Conservation (phyloP, 108 stramenopile genomes). For the Fistulifera pelliculosa region DNA sequence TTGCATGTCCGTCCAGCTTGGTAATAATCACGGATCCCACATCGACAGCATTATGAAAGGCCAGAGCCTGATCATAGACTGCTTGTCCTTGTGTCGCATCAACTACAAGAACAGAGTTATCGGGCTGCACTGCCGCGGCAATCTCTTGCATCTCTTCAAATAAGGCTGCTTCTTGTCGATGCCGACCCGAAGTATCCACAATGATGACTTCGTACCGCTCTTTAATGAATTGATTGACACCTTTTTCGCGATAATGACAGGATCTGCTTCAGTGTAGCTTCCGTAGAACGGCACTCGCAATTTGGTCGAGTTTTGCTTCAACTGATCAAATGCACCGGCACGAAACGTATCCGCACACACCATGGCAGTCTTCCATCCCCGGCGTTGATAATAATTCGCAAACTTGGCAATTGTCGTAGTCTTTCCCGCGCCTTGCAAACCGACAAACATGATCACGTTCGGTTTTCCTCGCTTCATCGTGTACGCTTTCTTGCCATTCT, state of each 20-base stretch:
- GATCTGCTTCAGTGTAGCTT: conserved; percentile 92
- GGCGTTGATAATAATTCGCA: conserved; percentile 89
- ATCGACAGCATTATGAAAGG: conserved; percentile 87
- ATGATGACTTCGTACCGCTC: conserved; percentile 96
- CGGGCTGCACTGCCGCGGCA: conserved; percentile 76
- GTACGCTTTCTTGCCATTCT: conserved; percentile 38
- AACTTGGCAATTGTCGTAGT: conserved; percentile 97
- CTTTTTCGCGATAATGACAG: conserved; percentile 92
- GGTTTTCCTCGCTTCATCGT: conserved; percentile 74
- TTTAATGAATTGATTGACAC: conserved; percentile 82
- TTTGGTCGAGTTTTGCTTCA: conserved; percentile 98
- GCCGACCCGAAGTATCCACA: conserved; percentile 95
- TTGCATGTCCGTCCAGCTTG: conserved; percentile 99
- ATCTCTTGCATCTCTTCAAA: conserved; percentile 99
- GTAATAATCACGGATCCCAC: conserved; percentile 95
- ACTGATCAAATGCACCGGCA: conserved; percentile 97
- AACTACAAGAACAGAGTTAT: conserved; percentile 94
- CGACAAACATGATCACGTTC: conserved; percentile 96
- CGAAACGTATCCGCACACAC: conserved; percentile 98
- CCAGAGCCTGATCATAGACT: conserved; percentile 89
- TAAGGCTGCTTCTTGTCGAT: conserved; percentile 90
- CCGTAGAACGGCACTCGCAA: conserved; percentile 93
- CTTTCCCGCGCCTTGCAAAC: conserved; percentile 96
- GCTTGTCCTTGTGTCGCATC: conserved; percentile 99
- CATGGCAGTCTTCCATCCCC: conserved; percentile 88